Evolutionary conservation across 2,329 filamentous ascomycete genomes (phyloP), one percentile per base, ranked within the genome.

Genomic region (Paecilomyces dactylethromorphus): DNA sequence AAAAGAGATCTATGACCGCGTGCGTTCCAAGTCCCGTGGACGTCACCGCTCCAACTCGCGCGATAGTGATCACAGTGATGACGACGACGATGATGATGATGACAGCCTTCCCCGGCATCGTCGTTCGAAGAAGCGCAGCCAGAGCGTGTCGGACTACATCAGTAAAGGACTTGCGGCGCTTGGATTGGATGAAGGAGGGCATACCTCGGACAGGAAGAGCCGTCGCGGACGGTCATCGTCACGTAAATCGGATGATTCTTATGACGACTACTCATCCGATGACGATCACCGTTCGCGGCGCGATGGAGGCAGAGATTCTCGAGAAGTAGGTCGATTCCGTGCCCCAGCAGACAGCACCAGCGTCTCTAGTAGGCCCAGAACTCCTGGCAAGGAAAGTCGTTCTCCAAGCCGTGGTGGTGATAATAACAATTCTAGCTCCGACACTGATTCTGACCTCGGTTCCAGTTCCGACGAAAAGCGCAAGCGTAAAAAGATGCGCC

Each of bases 391-490:
- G 55, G 59, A 60, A 39, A 62, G 60, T 22, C 56, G 59, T 7
- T 53, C 58, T 49, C 31, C 32, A 29, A 39, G 8, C n/a, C 13
- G 54, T 50, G 54, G 12, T 56, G 39, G 26, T n/a, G 22, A n/a
- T 31, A 64, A 58, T 53, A 64, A 62, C 58, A 66, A 67, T 62
- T 67, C 66, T 60, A 63, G 65, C 64, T 66, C 71, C 57, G 73
- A 76, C 60, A 76, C 71, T 67, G 77, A 80, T 69, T 79, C 77
- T 76, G 76, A 78, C 74, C 76, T 82, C 61, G 82, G 82, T 58
- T 82, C 80, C 63, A 84, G 82, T 70, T 81, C 81, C 66, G 85
- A 86, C 68, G 85, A 89, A 76, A 84, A 87, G 69, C 79, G 82
- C 64, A 76, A 79, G 67, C 78, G 81, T 57, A 88, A 86, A 74